Evolutionary conservation across 805 yeast species (phyloP).

Genomic region (Candida piceae): DNA sequence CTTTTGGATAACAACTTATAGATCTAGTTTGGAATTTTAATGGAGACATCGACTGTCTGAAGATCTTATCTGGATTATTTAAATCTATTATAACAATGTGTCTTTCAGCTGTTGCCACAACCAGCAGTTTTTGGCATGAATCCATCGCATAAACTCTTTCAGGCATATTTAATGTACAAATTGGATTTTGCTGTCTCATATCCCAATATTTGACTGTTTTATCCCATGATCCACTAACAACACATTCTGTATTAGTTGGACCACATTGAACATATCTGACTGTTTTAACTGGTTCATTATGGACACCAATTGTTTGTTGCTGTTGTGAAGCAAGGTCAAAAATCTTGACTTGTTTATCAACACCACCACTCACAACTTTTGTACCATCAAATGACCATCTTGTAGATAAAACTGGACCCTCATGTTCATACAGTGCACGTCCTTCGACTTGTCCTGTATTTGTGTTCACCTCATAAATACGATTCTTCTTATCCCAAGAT

Average conservation of each 20-base stretch:
- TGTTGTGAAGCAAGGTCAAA: constrained; percentile 83
- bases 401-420: constrained; percentile 77
- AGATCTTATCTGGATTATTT: constrained; percentile 76
- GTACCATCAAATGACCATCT: constrained; percentile 87
- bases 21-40: constrained; percentile 86
- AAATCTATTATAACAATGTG: constrained; percentile 74
- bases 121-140: constrained; percentile 70
- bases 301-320: constrained; percentile 77
- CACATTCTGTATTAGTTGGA: constrained; percentile 72
- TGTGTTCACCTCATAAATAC: constrained; percentile 81
- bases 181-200: constrained; percentile 75
- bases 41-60: constrained; percentile 69
- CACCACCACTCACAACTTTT: constrained; percentile 83
- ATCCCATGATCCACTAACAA: constrained; percentile 96
- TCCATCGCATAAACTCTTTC: constrained; percentile 93
- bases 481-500: constrained; percentile 93
- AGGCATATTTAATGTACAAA: constrained; percentile 76
- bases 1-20: constrained; percentile 81
- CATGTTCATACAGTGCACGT: constrained; percentile 83
- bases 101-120: constrained; percentile 91
- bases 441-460: constrained; percentile 78
- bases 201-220: constrained; percentile 95
- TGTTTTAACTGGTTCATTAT: constrained; percentile 71
- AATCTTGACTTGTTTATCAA: constrained; percentile 80
- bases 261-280: constrained; percentile 82